A percentile compares a stretch with the other conserved stretches of the same genome.
Conservation (phyloP, 371 early-diverging fungal species). For the Enterocytospora artemiae region DNA sequence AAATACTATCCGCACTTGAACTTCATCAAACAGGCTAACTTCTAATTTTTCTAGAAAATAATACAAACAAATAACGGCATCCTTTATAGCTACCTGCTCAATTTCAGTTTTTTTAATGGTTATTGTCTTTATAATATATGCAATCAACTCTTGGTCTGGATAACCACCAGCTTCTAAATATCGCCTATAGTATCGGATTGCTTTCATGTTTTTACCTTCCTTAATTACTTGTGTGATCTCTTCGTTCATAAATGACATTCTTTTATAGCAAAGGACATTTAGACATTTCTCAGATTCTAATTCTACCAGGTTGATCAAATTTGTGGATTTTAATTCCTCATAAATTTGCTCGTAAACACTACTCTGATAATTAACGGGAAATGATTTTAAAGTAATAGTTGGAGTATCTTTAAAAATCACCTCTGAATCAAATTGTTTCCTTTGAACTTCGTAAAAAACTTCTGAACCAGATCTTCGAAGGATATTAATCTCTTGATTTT, state of each 20-base stretch:
- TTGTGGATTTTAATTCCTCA: conserved; percentile 14
- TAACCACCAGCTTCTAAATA: conserved; percentile 3
- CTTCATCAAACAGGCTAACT: conserved; percentile 12
- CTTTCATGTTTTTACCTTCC: conserved; percentile 7
- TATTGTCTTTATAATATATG: neutral
- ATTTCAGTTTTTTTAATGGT: conserved; percentile 1
- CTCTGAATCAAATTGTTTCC: conserved; percentile 38
- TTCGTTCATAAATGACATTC: conserved; percentile 11
- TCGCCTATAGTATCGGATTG: neutral
- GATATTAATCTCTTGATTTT: neutral
- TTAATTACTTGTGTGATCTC: conserved; percentile 6
- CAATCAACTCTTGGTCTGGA: neutral
- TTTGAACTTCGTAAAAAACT: conserved; percentile 28
- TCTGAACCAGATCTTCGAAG: neutral
- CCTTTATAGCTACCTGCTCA: neutral
- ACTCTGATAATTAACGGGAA: neutral
- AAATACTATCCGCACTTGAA: conserved; percentile 31
- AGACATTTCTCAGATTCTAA: conserved; percentile 4
- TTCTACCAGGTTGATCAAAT: conserved; percentile 17
- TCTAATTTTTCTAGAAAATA: neutral
- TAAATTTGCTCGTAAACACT: conserved; percentile 24
- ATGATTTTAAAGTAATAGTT: conserved; percentile 21
- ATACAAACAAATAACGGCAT: conserved; percentile 8
- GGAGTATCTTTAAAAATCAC: conserved; percentile 25
- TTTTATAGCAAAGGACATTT: conserved; percentile 29